Percentiles rank a stretch among this genome's conserved stretches.
These are phyloP conservation scores for Favolaschia claudopus DNA, from an alignment of 768 basidiomycete species.

Conservation along the genomic window DNA sequence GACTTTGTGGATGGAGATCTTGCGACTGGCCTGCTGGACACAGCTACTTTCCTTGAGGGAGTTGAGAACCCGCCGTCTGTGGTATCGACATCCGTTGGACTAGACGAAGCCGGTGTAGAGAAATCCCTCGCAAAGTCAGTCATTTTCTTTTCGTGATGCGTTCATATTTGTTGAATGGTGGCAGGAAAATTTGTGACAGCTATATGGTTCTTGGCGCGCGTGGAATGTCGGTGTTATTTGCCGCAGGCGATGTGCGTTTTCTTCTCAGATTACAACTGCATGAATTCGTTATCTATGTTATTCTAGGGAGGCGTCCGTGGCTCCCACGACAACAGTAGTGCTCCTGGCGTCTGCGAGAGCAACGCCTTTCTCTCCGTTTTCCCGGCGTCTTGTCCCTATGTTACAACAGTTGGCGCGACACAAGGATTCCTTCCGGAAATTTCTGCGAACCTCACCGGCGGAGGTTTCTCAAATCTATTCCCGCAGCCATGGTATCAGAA, in stretches of 20 bases:
- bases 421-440: slow-evolving; percentile 16
- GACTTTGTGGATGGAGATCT: neutral
- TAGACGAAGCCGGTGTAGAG: neutral
- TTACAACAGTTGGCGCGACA: slow-evolving; percentile 34
- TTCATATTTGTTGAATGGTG: neutral
- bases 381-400: slow-evolving; percentile 30
- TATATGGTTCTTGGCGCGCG: slow-evolving; percentile 8
- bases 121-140: neutral
- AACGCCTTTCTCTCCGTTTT: slow-evolving; percentile 3
- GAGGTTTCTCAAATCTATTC: slow-evolving; percentile 23
- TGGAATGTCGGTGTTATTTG: neutral
- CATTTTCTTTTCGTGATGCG: neutral
- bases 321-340: slow-evolving; percentile 3
- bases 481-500: slow-evolving; percentile 48
- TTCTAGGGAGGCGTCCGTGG: no score
- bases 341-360: neutral
- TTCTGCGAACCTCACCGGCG: slow-evolving; percentile 26
- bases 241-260: neutral
- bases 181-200: slow-evolving; percentile 2
- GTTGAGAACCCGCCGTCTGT: neutral
- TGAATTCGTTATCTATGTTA: no score
- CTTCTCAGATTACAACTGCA: neutral
- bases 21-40: neutral
- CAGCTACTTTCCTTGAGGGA: slow-evolving; percentile 1
- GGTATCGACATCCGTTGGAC: neutral